Evolutionary conservation across 2,329 filamentous ascomycete genomes (phyloP).

Genomic region (Cercospora janseana): DNA sequence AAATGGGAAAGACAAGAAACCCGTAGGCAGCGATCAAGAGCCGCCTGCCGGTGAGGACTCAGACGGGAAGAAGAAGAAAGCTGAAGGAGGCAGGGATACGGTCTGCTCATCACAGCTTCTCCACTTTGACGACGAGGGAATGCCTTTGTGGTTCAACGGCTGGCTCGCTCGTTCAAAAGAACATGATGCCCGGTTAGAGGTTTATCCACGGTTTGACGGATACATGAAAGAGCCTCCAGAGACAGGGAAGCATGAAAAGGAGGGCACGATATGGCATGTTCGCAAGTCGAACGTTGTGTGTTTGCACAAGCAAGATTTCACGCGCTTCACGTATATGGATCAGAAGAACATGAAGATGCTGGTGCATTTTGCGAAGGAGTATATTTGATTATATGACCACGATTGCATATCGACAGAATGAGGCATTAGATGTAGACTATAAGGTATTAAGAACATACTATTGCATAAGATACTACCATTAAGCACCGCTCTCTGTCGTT

Average conservation of each 20-base stretch:
- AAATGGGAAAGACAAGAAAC: background rate
- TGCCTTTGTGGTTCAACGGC: slow-evolving; percentile 51
- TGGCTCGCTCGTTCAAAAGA: slow-evolving; percentile 35
- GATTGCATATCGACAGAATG: background rate
- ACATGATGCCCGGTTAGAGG: background rate
- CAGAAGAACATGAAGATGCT: background rate
- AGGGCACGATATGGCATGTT: background rate
- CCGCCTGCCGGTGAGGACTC: background rate
- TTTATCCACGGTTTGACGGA: background rate
- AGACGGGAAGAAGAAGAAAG: slow-evolving; percentile 15
- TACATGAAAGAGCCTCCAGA: background rate
- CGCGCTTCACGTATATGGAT: background rate
- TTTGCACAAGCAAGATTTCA: background rate
- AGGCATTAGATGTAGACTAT: background rate
- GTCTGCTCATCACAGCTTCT: slow-evolving; percentile 49
- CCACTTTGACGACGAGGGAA: slow-evolving; percentile 43
- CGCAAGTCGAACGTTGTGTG: background rate
- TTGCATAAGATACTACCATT: background rate
- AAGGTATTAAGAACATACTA: background rate
- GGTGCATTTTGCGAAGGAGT: background rate
- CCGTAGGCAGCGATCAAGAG: background rate
- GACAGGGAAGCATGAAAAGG: background rate
- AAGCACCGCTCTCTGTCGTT: too few relatives aligned
- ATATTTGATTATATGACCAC: background rate
- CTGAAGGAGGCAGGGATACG: slow-evolving; percentile 21